A percentile compares a stretch with the other conserved stretches of the same genome.
phyloP scores from a whole-genome alignment of 2,329 filamentous ascomycete genomes.

The Calonectria crousiana region DNA sequence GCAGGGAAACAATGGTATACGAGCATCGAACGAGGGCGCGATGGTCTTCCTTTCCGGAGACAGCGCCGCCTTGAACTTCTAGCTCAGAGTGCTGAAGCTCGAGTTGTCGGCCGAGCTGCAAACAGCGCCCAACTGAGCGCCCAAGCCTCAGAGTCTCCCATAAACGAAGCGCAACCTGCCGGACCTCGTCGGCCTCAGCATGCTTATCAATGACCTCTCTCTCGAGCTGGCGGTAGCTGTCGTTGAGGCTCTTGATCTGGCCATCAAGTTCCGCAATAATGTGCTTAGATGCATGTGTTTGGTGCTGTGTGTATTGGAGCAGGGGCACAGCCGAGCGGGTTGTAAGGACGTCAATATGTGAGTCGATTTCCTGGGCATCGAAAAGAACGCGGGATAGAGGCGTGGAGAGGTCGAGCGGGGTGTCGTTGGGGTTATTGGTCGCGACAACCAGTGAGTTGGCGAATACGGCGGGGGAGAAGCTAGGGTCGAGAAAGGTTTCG shows the following conservation, averaged over 20 bases:
- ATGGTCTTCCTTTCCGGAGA: slow-evolving; percentile 75
- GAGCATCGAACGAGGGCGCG: slow-evolving; percentile 85
- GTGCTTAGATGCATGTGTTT: slow-evolving; percentile 77
- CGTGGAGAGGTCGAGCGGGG: slow-evolving; percentile 91
- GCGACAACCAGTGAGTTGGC: slow-evolving; percentile 89
- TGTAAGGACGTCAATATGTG: slow-evolving; percentile 90
- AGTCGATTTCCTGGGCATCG: slow-evolving; percentile 96
- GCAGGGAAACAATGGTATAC: slow-evolving; percentile 80
- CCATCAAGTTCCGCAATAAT: slow-evolving; percentile 83
- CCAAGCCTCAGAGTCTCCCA: slow-evolving; percentile 85
- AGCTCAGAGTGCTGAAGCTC: slow-evolving; percentile 85
- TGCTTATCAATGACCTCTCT: slow-evolving; percentile 89
- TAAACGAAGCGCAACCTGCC: slow-evolving; percentile 80
- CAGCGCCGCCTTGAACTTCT: slow-evolving; percentile 41
- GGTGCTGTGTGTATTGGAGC: slow-evolving; percentile 80
- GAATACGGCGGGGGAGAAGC: slow-evolving; percentile 84
- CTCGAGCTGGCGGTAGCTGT: slow-evolving; percentile 87
- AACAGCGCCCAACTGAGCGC: slow-evolving; percentile 79
- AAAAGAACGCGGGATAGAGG: slow-evolving; percentile 94
- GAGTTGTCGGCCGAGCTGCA: slow-evolving; percentile 86
- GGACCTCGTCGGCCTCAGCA: slow-evolving; percentile 86
- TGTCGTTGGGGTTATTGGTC: slow-evolving; percentile 93
- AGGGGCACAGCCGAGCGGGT: slow-evolving; percentile 86
- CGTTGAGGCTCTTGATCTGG: slow-evolving; percentile 83
- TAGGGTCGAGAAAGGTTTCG: slow-evolving; percentile 86